Evolutionary conservation across 352 stramenopile genomes (phyloP).

Genomic region (Phytophthora lateralis): DNA sequence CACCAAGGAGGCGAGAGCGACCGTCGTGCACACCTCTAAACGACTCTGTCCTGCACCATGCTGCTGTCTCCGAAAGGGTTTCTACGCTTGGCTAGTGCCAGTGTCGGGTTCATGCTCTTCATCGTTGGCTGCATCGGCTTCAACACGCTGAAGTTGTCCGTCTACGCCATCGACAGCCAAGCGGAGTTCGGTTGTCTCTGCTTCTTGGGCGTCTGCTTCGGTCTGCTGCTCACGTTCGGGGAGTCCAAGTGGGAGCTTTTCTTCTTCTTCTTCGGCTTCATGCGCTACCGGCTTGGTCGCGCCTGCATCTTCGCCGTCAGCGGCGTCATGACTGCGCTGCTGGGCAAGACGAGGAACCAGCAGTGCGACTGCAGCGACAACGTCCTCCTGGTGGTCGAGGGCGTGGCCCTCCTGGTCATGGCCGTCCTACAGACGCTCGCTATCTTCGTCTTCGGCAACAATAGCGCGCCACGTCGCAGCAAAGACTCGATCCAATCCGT

Average conservation of each 20-base stretch:
- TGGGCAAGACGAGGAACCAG: constrained; percentile 61
- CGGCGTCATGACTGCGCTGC: constrained; percentile 64
- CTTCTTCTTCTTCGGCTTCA: constrained; percentile 85
- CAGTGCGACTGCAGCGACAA: constrained; percentile 59
- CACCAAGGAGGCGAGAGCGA: no score
- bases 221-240: constrained; percentile 56
- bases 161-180: constrained; percentile 44
- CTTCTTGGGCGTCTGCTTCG: constrained; percentile 74
- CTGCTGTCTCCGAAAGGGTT: constrained; percentile 35
- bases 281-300: constrained; percentile 73
- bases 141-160: constrained; percentile 43
- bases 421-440: constrained; percentile 48
- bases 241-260: constrained; percentile 69
- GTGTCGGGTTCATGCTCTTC: constrained; percentile 44
- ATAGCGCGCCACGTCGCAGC: constrained; percentile 27
- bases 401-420: constrained; percentile 53
- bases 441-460: constrained; percentile 62
- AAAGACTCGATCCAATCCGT: constrained; percentile 10
- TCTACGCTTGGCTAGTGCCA: constrained; percentile 44
- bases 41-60: constrained; percentile 9
- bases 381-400: constrained; percentile 58
- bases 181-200: constrained; percentile 76
- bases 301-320: constrained; percentile 59
- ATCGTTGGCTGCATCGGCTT: constrained; percentile 58
- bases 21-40: background rate